Evolutionary conservation across 495 filamentous ascomycete genomes (phyloP), one percentile per base, ranked within the genome.

Genomic region (Neurospora africana): DNA sequence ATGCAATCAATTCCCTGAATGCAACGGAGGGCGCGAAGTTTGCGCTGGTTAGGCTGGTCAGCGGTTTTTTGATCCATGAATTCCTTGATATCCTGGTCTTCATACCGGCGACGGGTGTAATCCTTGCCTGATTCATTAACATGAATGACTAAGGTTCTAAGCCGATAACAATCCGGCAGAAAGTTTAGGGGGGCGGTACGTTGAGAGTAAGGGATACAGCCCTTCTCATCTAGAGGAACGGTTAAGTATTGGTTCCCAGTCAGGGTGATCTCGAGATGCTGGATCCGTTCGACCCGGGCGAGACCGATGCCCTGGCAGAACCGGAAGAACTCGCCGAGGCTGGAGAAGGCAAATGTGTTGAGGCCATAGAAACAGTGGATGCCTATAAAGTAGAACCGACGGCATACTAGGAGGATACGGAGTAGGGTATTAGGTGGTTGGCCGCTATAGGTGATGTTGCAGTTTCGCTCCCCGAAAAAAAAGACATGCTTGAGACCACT

Each of bases 331-430:
- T 85, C 83, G 5, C 83, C 83, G 0, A 85, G 75, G 2, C 78
- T 81, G 11, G 82, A 84, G 68, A 85, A 84, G 0, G 81, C 81
- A 30, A 85, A 85, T 0, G 82, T 83, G 69, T 85, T 85, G 0
- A 78, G 68, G 21, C 81, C 83, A 21, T 84, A 84, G 68, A 84
- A 85, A 11, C 76, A 74, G 58, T 84, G 82, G 0, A 74, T 73
- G 5, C 77, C 79, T 8, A 81, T 73, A 36, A 76, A 83, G 30
- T 70, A 71, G 75, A 80, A 81, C 0, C 80, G 73, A 58, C 77
- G 81, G 68, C 70, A 78, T 0, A 84, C 83, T 0, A 75, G 36
- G 1, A 85, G 72, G 2, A 77, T 33, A 0, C 33, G 71, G 0
- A 84, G 76, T 0, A 79, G 67, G 5, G 76, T 72, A 5, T 75